These are phyloP conservation scores for Tolypocladium cylindrosporum DNA, from an alignment of 2,329 filamentous ascomycete genomes.

Conservation along the genomic window DNA sequence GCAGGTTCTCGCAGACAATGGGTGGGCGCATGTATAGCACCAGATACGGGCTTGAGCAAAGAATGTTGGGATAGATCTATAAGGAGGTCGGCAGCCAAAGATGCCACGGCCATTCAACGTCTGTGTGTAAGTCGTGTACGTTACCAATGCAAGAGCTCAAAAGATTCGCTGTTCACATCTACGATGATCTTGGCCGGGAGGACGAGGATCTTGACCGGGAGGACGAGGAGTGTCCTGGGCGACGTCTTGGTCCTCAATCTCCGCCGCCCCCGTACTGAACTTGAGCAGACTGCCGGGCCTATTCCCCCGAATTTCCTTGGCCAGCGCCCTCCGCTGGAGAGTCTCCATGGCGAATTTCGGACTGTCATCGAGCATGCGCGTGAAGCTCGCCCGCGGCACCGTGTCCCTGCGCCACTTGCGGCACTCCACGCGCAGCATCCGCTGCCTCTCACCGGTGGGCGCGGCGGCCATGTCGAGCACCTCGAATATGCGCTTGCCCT, in stretches of 20 bases:
- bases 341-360: not conserved
- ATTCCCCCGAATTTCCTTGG: not conserved
- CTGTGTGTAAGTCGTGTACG: too few relatives aligned
- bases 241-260: not conserved
- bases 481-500: not conserved
- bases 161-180: too few relatives aligned
- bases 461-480: not conserved
- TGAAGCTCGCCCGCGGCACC: not conserved
- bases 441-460: not conserved
- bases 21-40: slow-evolving; percentile 45
- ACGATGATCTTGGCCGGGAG: too few relatives aligned
- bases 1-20: slow-evolving; percentile 46
- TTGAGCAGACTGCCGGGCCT: not conserved
- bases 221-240: too few relatives aligned
- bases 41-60: not conserved
- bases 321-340: not conserved
- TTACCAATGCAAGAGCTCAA: too few relatives aligned
- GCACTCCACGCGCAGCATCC: not conserved
- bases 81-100: too few relatives aligned
- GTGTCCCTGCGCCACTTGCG: not conserved
- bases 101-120: too few relatives aligned
- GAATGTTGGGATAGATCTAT: not conserved
- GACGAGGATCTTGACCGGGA: not conserved
- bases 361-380: not conserved
- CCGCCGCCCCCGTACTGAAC: not conserved